Conservation (phyloP, 345 rosid species). For the Eutrema japonicum region DNA sequence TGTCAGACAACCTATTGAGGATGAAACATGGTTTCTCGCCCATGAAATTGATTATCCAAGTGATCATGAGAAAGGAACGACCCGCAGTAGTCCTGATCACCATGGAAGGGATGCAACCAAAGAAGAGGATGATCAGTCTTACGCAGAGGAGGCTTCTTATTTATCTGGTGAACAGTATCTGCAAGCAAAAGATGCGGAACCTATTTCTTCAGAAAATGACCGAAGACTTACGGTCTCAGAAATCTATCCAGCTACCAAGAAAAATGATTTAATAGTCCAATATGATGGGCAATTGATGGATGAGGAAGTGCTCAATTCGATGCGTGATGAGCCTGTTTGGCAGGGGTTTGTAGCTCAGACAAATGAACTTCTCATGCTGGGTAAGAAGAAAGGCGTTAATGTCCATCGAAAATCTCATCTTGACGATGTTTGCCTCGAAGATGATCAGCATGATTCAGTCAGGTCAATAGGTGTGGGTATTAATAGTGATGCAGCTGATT, state of each 20-base stretch:
- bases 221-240: conserved; percentile 67
- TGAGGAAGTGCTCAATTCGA: conserved; percentile 75
- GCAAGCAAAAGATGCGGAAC: conserved; percentile 68
- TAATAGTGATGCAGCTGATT: conserved; percentile 90
- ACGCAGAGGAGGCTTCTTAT: conserved; percentile 93
- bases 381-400: conserved; percentile 57
- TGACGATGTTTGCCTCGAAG: conserved; percentile 76
- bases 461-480: conserved; percentile 98
- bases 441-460: conserved; percentile 91
- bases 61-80: conserved; percentile 93
- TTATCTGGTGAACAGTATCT: conserved; percentile 85
- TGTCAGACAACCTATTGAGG: conserved; percentile 96
- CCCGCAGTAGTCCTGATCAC: conserved; percentile 82
- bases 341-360: conserved; percentile 92
- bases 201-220: conserved; percentile 75
- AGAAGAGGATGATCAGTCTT: conserved; percentile 92
- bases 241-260: conserved; percentile 62
- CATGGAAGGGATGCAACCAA: conserved; percentile 72
- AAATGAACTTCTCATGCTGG: conserved; percentile 70
- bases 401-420: conserved; percentile 59
- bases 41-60: conserved; percentile 99
- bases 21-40: conserved; percentile 97
- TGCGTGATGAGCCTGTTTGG: conserved; percentile 92
- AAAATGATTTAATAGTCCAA: conserved; percentile 66
- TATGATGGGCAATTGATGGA: conserved; percentile 92